Evolutionary conservation across 2,329 filamentous ascomycete species (phyloP).

Genomic region (Aspergillus luchuensis): DNA sequence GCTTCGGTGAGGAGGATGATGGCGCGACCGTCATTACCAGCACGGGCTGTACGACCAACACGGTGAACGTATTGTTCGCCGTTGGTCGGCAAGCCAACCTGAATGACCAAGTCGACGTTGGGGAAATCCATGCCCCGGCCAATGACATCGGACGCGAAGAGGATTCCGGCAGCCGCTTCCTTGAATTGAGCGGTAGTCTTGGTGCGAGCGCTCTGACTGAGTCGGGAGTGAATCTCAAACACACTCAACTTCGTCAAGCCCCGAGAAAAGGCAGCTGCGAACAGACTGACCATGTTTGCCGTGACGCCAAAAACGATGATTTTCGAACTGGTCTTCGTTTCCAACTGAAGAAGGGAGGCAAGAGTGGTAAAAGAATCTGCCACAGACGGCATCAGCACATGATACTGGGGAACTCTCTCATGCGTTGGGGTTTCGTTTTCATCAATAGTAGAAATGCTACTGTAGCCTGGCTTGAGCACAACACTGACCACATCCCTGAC

Average conservation of each 20-base stretch:
- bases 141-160: conserved; percentile 53
- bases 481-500: conserved; percentile 75
- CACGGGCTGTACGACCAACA: conserved; percentile 67
- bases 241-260: conserved; percentile 40
- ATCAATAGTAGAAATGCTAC: conserved; percentile 82
- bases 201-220: conserved; percentile 70
- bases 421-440: conserved; percentile 77
- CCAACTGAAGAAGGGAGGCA: conserved; percentile 47
- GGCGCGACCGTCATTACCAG: conserved; percentile 55
- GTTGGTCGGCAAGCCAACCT: conserved; percentile 53
- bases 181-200: conserved; percentile 49
- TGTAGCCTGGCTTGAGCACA: conserved; percentile 65
- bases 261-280: conserved; percentile 56
- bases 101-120: conserved; percentile 52
- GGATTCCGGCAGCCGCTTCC: conserved; percentile 46
- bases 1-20: conserved; percentile 55
- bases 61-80: conserved; percentile 54
- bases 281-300: conserved; percentile 64
- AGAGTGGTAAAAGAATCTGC: conserved; percentile 50
- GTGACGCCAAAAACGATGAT: conserved; percentile 72
- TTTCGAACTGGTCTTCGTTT: conserved; percentile 5
- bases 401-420: conserved; percentile 53
- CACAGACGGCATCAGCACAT: conserved; percentile 47
- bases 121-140: conserved; percentile 56
- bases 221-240: conserved; percentile 73